Conservation (phyloP, 2,329 filamentous ascomycete species). For the Trichoderma atroviride region DNA sequence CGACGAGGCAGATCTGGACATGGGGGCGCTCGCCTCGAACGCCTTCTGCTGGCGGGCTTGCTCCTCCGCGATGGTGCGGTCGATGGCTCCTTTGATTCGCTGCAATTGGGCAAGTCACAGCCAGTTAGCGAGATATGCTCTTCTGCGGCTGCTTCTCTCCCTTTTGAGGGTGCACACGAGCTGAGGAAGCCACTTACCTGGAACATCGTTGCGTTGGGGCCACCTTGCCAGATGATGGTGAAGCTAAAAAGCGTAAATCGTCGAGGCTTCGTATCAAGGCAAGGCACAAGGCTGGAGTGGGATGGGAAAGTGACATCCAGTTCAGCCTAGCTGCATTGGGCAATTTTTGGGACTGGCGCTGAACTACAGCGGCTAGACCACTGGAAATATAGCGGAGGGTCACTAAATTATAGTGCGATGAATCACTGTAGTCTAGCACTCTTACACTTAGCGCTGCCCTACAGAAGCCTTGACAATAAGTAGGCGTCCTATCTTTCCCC, state of each 20-base stretch:
- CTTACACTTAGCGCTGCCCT: too few species aligned
- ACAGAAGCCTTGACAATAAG: too few species aligned
- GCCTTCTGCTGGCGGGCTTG: constrained; percentile 75
- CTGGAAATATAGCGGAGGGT: not conserved
- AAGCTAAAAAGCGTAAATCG: constrained; percentile 14
- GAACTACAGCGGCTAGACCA: not conserved
- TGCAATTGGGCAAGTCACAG: constrained; percentile 40
- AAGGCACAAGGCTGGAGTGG: not conserved
- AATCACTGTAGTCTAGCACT: not conserved
- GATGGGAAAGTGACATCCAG: not conserved
- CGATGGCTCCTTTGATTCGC: constrained; percentile 83
- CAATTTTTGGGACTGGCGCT: not conserved
- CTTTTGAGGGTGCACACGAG: not conserved
- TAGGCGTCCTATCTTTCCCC: not conserved
- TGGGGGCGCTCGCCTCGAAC: constrained; percentile 49
- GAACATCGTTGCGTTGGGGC: constrained; percentile 35
- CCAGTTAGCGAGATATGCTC: constrained; percentile 14
- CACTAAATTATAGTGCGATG: not conserved
- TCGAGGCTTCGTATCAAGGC: not conserved
- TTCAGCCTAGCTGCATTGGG: not conserved
- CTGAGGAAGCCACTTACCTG: constrained; percentile 34
- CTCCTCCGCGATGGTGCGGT: constrained; percentile 87
- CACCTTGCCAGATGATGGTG: not conserved
- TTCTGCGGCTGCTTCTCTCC: not conserved
- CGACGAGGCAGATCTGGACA: constrained; percentile 44